A percentile compares a stretch with the other conserved stretches of the same genome.
Conservation (phyloP, 192 early-diverging fungal genomes). For the Coemansia sp. region DNA sequence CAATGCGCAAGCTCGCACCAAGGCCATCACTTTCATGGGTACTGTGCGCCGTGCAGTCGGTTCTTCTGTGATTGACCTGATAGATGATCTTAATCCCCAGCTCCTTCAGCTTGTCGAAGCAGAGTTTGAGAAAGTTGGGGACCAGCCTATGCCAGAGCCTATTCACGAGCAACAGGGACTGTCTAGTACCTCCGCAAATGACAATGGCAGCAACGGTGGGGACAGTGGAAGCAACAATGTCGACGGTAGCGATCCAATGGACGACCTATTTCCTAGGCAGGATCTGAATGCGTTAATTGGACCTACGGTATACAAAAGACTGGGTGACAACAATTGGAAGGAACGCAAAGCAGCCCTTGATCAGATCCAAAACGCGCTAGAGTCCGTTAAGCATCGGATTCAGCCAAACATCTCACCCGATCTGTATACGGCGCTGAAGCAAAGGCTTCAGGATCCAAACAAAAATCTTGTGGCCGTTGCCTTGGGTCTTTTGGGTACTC, state of each 20-base stretch:
- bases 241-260: constrained; percentile 61
- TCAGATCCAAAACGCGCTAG: constrained; percentile 72
- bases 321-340: constrained; percentile 86
- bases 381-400: constrained; percentile 77
- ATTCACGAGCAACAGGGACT: constrained; percentile 40
- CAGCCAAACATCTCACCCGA: constrained; percentile 77
- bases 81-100: constrained; percentile 85
- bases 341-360: constrained; percentile 90
- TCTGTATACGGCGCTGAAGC: constrained; percentile 77
- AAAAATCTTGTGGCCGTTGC: constrained; percentile 82
- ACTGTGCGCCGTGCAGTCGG: constrained; percentile 83
- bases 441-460: constrained; percentile 86
- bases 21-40: constrained; percentile 79
- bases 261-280: constrained; percentile 86
- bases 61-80: constrained; percentile 74
- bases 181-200: background rate
- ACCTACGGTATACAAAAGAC: constrained; percentile 57
- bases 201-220: constrained; percentile 4
- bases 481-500: constrained; percentile 73
- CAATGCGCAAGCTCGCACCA: constrained; percentile 79
- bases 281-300: constrained; percentile 73
- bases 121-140: constrained; percentile 90
- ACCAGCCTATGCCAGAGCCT: constrained; percentile 51
- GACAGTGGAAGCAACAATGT: constrained; percentile 4
- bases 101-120: constrained; percentile 83